phyloP scores from a whole-genome alignment of 208 protist species.

The Leishmania arabica region DNA sequence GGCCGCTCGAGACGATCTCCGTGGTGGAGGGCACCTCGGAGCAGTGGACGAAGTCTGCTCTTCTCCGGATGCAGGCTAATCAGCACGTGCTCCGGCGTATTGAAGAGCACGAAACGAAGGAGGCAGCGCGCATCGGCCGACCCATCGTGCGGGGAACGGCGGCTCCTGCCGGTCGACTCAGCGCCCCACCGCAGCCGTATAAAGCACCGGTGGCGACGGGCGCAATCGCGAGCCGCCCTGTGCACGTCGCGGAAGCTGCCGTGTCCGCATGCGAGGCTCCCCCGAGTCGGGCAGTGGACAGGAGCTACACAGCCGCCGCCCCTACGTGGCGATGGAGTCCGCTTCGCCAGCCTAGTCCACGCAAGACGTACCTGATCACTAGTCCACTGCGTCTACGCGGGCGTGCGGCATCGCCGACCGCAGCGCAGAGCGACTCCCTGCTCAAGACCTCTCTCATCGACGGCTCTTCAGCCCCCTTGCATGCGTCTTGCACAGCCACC shows the following conservation, averaged over 20 bases:
- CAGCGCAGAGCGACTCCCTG: background rate
- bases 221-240: too few relatives aligned
- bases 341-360: background rate
- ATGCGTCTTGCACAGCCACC: background rate
- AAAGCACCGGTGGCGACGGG: background rate
- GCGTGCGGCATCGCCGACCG: background rate
- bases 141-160: background rate
- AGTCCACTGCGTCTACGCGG: conserved; percentile 12
- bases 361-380: conserved; percentile 1
- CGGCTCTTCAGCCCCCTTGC: background rate
- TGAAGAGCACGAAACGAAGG: conserved; percentile 6
- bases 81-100: conserved; percentile 21
- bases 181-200: background rate
- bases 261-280: background rate
- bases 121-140: conserved; percentile 8
- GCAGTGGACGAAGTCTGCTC: conserved; percentile 26
- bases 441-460: conserved; percentile 23
- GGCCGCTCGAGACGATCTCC: background rate
- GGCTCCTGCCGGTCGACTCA: background rate
- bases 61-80: conserved; percentile 31
- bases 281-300: background rate
- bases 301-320: background rate
- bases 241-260: background rate
- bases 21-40: conserved; percentile 5
- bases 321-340: conserved; percentile 2